These are phyloP conservation scores for Corynascus novoguineensis DNA, from an alignment of 495 filamentous ascomycete genomes.

Conservation along the genomic window DNA sequence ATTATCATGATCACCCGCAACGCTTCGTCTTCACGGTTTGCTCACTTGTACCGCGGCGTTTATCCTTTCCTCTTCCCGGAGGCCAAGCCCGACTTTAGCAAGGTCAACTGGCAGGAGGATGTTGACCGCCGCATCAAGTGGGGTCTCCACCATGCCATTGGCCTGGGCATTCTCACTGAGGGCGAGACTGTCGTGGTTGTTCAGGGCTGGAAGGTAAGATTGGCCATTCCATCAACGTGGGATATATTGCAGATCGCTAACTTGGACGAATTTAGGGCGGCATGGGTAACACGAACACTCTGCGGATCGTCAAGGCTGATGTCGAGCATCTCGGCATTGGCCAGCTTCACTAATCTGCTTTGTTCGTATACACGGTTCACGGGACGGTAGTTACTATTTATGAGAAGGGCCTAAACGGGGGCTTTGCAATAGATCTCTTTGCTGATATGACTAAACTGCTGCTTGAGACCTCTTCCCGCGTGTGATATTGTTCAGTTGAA, in stretches of 20 bases:
- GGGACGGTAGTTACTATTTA: neutral
- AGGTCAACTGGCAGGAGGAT: slow-evolving; percentile 94
- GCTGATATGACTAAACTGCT: neutral
- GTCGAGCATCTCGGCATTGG: slow-evolving; percentile 44
- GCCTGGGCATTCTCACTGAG: slow-evolving; percentile 73
- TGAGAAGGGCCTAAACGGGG: neutral
- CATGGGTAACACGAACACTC: slow-evolving; percentile 95
- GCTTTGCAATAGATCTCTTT: slow-evolving; percentile 14
- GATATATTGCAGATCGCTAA: neutral
- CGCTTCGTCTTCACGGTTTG: slow-evolving; percentile 75
- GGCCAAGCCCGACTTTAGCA: slow-evolving; percentile 84
- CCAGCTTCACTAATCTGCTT: slow-evolving; percentile 10
- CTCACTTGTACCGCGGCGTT: slow-evolving; percentile 93
- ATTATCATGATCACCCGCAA: slow-evolving; percentile 98
- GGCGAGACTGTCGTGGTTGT: slow-evolving; percentile 89
- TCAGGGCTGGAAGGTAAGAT: slow-evolving; percentile 70
- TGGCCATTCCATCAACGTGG: neutral
- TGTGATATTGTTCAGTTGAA: neutral
- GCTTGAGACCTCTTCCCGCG: neutral
- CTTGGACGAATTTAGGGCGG: slow-evolving; percentile 57
- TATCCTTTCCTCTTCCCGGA: slow-evolving; percentile 95
- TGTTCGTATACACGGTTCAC: neutral
- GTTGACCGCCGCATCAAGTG: slow-evolving; percentile 95
- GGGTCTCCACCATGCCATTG: slow-evolving; percentile 79
- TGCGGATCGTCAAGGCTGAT: slow-evolving; percentile 54